These are phyloP conservation scores for Rhizophagus clarus DNA, from an alignment of 192 early-diverging fungal species.

Conservation along the genomic window DNA sequence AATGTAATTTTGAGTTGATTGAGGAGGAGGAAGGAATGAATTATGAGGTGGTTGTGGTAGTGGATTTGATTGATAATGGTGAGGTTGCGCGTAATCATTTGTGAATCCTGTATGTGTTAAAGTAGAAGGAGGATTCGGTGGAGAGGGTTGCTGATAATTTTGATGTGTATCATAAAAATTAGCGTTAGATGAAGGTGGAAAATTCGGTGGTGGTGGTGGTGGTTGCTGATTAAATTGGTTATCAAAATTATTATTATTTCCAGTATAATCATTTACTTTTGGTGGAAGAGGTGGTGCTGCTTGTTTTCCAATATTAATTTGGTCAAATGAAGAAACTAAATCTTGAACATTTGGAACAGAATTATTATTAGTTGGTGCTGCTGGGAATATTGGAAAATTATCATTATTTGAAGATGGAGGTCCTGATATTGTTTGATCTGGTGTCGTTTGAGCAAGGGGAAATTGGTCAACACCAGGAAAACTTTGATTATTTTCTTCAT, in stretches of 20 bases:
- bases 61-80: background rate
- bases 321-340: conserved; percentile 1
- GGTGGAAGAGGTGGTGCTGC: conserved; percentile 20
- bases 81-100: conserved; percentile 26
- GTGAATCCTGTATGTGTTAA: background rate
- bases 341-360: conserved; percentile 22
- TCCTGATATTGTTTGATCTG: background rate
- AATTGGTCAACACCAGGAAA: conserved; percentile 39
- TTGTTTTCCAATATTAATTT: background rate
- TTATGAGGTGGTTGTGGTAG: background rate
- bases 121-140: conserved; percentile 22
- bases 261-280: conserved; percentile 14
- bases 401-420: background rate
- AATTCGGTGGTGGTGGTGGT: background rate
- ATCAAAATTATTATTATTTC: background rate
- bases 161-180: background rate
- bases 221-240: conserved; percentile 1
- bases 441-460: conserved; percentile 31
- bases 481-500: background rate
- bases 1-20: conserved; percentile 27
- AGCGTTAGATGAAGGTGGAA: conserved; percentile 19
- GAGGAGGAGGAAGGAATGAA: conserved; percentile 1
- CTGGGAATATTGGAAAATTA: conserved; percentile 32
- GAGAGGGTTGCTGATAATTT: conserved; percentile 27
- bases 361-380: conserved; percentile 28